A percentile compares a stretch with the other conserved stretches of the same genome.
Conservation (phyloP, 2,329 filamentous ascomycete species). For the Metarhizium brunneum region DNA sequence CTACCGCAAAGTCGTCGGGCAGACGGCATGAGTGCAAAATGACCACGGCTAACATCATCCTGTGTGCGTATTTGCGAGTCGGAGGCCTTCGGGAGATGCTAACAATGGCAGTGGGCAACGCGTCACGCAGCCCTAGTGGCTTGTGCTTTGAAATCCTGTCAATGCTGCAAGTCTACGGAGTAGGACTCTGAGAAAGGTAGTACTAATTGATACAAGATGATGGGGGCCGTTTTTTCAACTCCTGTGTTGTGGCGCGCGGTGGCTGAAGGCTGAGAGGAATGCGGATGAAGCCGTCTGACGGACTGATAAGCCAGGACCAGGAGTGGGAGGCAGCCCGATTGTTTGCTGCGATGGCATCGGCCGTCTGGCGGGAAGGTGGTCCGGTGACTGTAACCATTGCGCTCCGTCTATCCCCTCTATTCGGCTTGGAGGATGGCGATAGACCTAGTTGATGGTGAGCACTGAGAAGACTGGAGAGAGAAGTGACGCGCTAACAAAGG, state of each 20-base stretch:
- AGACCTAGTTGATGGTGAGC: no score
- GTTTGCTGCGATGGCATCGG: not conserved
- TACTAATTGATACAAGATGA: not conserved
- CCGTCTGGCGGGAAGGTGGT: no score
- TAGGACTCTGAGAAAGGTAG: not conserved
- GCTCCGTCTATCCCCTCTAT: no score
- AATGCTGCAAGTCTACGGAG: no score
- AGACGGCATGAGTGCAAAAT: not conserved
- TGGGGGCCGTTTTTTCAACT: not conserved
- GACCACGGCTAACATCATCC: not conserved
- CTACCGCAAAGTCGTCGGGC: not conserved
- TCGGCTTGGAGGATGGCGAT: no score
- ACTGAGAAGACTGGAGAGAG: no score
- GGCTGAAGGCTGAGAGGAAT: not conserved
- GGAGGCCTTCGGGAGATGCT: not conserved
- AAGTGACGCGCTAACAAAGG: no score
- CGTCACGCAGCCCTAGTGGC: not conserved
- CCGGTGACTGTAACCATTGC: not conserved
- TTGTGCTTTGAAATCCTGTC: no score
- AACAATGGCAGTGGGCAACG: not conserved
- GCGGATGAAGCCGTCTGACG: not conserved
- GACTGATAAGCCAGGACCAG: not conserved
- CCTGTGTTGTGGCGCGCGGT: not conserved
- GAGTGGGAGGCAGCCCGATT: not conserved
- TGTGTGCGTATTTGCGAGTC: not conserved